phyloP scores from a whole-genome alignment of 202 grass and related monocot species.

The Cymbopogon flexuosus region DNA sequence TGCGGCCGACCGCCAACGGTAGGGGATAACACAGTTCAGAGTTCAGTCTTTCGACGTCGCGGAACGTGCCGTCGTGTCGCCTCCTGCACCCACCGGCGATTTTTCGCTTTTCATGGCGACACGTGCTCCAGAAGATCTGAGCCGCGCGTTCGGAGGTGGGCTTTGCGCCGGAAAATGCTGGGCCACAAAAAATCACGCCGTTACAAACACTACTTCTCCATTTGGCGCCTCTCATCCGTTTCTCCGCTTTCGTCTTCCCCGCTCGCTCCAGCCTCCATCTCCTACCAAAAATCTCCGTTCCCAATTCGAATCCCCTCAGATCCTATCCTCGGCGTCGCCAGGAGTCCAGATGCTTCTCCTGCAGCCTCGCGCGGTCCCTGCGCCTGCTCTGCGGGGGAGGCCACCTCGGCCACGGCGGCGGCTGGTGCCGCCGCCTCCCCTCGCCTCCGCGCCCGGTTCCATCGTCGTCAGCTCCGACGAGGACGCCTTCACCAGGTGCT shows the following conservation, averaged over 20 bases:
- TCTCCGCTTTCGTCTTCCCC: constrained; percentile 8
- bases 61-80: background rate
- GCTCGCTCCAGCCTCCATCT: background rate
- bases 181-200: constrained; percentile 31
- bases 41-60: background rate
- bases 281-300: background rate
- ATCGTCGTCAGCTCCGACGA: constrained; percentile 33
- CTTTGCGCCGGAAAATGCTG: constrained; percentile 4
- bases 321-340: background rate
- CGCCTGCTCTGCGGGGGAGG: background rate
- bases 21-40: constrained; percentile 38
- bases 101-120: background rate
- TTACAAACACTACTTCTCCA: constrained; percentile 26
- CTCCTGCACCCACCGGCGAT: background rate
- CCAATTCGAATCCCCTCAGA: background rate
- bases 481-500: constrained; percentile 88
- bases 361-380: background rate
- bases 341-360: constrained; percentile 50
- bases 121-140: background rate
- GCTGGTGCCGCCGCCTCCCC: background rate
- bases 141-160: background rate
- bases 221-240: constrained; percentile 31
- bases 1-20: constrained; percentile 12
- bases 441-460: constrained; percentile 23
- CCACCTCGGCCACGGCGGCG: constrained; percentile 6